Conservation (phyloP, 176 grass and related monocot genomes). For the Oropetium thomaeum region DNA sequence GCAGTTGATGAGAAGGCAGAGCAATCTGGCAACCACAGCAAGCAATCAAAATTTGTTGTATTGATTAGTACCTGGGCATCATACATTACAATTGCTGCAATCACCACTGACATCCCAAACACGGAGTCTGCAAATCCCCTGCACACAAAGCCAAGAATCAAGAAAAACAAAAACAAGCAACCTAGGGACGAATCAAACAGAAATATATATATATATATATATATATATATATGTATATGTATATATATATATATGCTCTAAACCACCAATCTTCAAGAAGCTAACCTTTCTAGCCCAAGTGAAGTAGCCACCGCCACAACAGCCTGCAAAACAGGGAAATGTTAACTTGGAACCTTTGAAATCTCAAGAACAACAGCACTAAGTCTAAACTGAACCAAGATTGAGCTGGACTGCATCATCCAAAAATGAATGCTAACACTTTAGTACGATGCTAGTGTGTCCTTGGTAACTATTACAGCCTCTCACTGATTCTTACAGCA, state of each 20-base stretch:
- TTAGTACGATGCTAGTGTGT: background rate
- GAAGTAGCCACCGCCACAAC: slow-evolving; percentile 72
- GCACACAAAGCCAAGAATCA: slow-evolving; percentile 44
- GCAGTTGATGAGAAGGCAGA: background rate
- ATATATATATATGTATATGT: too few relatives aligned
- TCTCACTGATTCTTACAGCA: background rate
- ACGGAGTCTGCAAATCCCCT: slow-evolving; percentile 89
- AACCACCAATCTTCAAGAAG: background rate
- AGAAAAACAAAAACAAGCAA: slow-evolving; percentile 19
- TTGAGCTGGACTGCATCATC: background rate
- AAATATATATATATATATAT: too few relatives aligned
- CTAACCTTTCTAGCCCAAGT: slow-evolving; percentile 85
- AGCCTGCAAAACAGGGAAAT: slow-evolving; percentile 31
- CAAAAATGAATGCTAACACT: background rate
- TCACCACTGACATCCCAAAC: slow-evolving; percentile 87
- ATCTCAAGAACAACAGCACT: background rate
- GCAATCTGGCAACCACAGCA: background rate
- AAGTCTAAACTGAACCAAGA: background rate
- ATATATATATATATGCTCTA: background rate
- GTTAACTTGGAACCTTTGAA: background rate
- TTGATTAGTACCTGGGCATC: slow-evolving; percentile 67
- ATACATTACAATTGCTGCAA: slow-evolving; percentile 89
- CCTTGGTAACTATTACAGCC: background rate
- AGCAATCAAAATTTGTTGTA: background rate
- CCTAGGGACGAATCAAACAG: background rate